Percentiles rank a stretch among this genome's conserved stretches.
Evolutionary conservation across 2,329 filamentous ascomycete species (phyloP).

Genomic region (Grosmannia clavigera): DNA sequence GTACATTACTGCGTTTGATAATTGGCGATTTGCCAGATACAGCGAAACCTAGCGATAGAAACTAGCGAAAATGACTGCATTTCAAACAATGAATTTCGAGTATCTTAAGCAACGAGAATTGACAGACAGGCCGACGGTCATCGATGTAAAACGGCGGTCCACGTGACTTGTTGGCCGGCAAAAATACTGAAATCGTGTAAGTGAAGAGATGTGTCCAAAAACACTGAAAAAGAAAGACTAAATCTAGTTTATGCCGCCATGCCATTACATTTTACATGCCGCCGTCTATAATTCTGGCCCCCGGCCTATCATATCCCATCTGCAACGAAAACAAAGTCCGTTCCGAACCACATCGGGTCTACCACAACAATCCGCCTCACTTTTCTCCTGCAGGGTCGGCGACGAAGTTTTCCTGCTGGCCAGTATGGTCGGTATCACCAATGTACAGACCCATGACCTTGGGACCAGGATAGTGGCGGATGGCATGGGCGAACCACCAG

Average conservation of each 20-base stretch:
- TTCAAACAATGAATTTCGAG: not conserved
- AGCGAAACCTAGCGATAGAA: not conserved
- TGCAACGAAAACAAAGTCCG: not conserved
- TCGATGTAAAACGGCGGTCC: too few relatives aligned
- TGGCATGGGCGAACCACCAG: slow-evolving; percentile 39
- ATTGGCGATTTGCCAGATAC: not conserved
- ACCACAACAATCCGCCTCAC: not conserved
- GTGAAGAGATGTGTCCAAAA: too few relatives aligned
- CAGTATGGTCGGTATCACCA: slow-evolving; percentile 12
- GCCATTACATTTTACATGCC: too few relatives aligned
- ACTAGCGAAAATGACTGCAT: not conserved
- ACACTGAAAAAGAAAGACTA: too few relatives aligned
- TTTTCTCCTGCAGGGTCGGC: not conserved
- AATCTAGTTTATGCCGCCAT: too few relatives aligned
- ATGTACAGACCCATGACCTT: slow-evolving; percentile 35
- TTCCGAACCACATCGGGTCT: too few relatives aligned
- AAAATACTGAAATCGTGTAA: too few relatives aligned
- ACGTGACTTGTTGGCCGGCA: too few relatives aligned
- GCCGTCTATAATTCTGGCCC: too few relatives aligned
- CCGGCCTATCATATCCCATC: not conserved
- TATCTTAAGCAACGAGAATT: too few relatives aligned
- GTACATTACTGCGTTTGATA: not conserved
- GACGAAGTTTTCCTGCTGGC: not conserved
- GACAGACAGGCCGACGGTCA: too few relatives aligned
- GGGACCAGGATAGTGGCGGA: slow-evolving; percentile 35